Evolutionary conservation across 805 yeast genomes (phyloP), one percentile per base, ranked within the genome.

Genomic region (Tanozyma kutaoensis): DNA sequence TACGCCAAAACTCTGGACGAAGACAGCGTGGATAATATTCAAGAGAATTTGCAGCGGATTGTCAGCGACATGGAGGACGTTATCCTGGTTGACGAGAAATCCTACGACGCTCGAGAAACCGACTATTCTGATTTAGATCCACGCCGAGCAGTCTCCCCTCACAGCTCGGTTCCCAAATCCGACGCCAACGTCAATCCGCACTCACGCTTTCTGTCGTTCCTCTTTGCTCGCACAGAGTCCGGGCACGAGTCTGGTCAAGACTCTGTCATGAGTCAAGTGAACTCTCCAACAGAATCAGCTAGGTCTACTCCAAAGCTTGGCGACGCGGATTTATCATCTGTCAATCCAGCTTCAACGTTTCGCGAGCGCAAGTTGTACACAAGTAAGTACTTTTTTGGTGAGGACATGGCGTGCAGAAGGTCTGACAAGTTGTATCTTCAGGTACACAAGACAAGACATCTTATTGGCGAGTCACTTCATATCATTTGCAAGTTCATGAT

Each of bases 391-490:
- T 72, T 54, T 36, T 80, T 78, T 46, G 79, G 77, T 1, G 62
- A 59, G 22, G 63, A 64, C 15, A 53, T 58, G 9, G 61, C 56
- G n/a, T 58, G 61, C 20, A 61, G 69, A 33, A 43, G 52, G 22
- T 33, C 50, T 4, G 42, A 43, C 32, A 48, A 44, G 10, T 28
- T 42, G 16, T 60, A 60, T 28, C 28, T 53, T 22, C 48, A 43
- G 28, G 50, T 86, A 4, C 94, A 86, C 41, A 58, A 63, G 8
- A 46, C 71, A 6, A 65, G 93, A 27, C 60, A 68, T 14, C 43
- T 55, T 17, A 59, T 84, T 22, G 91, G 88, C 0, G 54, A 60
- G 32, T 58, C 69, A 23, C 62, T 86, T 29, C 93, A 80, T 42
- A 55, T 57, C 4, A 46, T 80, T 4, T 66, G 61, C 29, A 40